Percentiles rank a stretch among this genome's conserved stretches.
Conservation (phyloP, 2,329 filamentous ascomycete species). For the Chaetomiaceae sp. region DNA sequence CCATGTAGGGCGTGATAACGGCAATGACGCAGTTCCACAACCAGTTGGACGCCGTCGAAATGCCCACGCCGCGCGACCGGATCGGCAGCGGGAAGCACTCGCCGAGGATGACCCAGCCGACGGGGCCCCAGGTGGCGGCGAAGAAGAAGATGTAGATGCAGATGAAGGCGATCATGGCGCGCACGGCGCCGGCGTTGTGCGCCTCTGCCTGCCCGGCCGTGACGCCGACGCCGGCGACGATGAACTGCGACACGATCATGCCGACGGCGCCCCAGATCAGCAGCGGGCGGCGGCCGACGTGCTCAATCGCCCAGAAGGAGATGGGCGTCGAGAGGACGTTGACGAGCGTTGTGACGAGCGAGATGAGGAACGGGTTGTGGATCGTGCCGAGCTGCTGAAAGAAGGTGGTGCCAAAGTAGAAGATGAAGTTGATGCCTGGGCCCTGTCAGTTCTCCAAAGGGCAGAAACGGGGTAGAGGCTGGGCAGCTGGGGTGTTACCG, state of each 20-base stretch:
- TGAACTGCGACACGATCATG: slow-evolving; percentile 65
- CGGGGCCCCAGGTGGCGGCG: slow-evolving; percentile 68
- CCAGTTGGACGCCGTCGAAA: slow-evolving; percentile 62
- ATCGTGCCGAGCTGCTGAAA: slow-evolving; percentile 61
- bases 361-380: slow-evolving; percentile 62
- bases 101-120: slow-evolving; percentile 59
- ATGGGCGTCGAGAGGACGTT: slow-evolving; percentile 67
- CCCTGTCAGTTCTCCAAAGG: slow-evolving; percentile 1
- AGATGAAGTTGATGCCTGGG: slow-evolving; percentile 62
- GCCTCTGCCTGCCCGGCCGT: slow-evolving; percentile 27
- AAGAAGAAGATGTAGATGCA: slow-evolving; percentile 78
- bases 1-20: slow-evolving; percentile 71
- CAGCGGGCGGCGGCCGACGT: slow-evolving; percentile 60
- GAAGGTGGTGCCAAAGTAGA: slow-evolving; percentile 66
- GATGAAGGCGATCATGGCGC: slow-evolving; percentile 65
- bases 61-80: slow-evolving; percentile 60
- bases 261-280: slow-evolving; percentile 63
- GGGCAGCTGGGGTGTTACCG: slow-evolving; percentile 25
- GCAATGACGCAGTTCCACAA: slow-evolving; percentile 65
- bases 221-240: slow-evolving; percentile 57
- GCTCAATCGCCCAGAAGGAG: slow-evolving; percentile 67
- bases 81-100: slow-evolving; percentile 73
- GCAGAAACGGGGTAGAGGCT: too few species aligned
- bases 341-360: slow-evolving; percentile 67
- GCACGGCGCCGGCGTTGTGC: slow-evolving; percentile 34